A percentile compares a stretch with the other conserved stretches of the same genome.
Conservation (phyloP, 2,329 filamentous ascomycete genomes). For the Verticillium albo-atrum region DNA sequence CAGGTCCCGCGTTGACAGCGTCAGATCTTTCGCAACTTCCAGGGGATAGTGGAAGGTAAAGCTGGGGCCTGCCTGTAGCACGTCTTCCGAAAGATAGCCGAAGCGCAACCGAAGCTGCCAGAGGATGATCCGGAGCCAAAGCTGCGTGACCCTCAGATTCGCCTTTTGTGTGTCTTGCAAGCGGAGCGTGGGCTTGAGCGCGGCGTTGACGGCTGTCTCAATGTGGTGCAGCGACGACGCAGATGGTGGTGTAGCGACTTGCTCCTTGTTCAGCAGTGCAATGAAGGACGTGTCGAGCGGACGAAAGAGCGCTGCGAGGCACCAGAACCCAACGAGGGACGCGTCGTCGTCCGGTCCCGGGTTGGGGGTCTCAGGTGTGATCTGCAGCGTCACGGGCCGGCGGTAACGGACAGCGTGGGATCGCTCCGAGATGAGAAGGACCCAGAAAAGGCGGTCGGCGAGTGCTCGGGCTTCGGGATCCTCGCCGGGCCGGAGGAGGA, state of each 20-base stretch:
- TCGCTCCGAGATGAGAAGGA: constrained; percentile 36
- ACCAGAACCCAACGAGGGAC: constrained; percentile 32
- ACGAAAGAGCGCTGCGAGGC: constrained; percentile 33
- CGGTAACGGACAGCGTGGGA: constrained; percentile 40
- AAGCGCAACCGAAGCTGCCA: constrained; percentile 40
- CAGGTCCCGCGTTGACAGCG: constrained; percentile 31
- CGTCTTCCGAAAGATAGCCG: constrained; percentile 31
- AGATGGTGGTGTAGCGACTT: constrained; percentile 22
- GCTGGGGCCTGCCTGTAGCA: constrained; percentile 19
- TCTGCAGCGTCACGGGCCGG: constrained; percentile 36
- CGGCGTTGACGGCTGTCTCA: constrained; percentile 29
- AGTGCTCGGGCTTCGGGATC: constrained; percentile 18
- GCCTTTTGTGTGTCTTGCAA: constrained; percentile 40
- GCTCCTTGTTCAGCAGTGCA: constrained; percentile 33
- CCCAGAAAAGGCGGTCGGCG: constrained; percentile 36
- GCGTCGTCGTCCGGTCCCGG: constrained; percentile 25
- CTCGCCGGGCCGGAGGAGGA: constrained; percentile 25
- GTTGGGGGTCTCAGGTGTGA: constrained; percentile 26
- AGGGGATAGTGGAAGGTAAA: constrained; percentile 38
- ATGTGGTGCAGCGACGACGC: constrained; percentile 27
- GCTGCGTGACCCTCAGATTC: constrained; percentile 37
- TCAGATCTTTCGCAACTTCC: constrained; percentile 34
- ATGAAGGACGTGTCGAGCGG: constrained; percentile 38
- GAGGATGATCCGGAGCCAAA: constrained; percentile 39
- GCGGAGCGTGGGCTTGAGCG: constrained; percentile 23